These are phyloP conservation scores for Phytophthora sp. DNA, from an alignment of 352 stramenopile species.

Conservation along the genomic window DNA sequence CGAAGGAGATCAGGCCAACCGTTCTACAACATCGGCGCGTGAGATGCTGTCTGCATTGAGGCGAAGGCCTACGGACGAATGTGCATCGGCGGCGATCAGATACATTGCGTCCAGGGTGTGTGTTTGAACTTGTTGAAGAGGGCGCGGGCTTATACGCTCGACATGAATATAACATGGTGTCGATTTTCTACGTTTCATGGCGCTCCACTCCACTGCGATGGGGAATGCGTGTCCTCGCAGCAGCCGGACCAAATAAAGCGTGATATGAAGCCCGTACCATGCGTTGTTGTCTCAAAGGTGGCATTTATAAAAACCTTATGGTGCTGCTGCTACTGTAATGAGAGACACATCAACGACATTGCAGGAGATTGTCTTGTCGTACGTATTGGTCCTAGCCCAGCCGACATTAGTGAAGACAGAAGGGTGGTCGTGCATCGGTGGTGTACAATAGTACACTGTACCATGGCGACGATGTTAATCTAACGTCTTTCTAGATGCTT, in stretches of 20 bases:
- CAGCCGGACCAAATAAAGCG: not conserved
- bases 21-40: conserved; percentile 2
- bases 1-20: not conserved
- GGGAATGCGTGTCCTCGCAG: not conserved
- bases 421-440: conserved; percentile 6
- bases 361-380: not conserved
- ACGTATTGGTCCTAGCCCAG: conserved; percentile 1
- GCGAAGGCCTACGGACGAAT: not conserved
- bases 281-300: conserved; percentile 12
- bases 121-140: conserved; percentile 14
- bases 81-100: too few relatives aligned
- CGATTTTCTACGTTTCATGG: too few relatives aligned
- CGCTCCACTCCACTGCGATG: not conserved
- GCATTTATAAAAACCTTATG: too few relatives aligned
- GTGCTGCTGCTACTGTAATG: not conserved
- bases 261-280: not conserved
- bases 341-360: not conserved
- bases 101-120: too few relatives aligned
- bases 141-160: too few relatives aligned
- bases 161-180: too few relatives aligned
- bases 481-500: too few relatives aligned
- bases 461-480: not conserved
- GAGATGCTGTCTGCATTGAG: not conserved
- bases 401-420: not conserved
- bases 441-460: not conserved